Evolutionary conservation across 2,329 filamentous ascomycete species (phyloP).

Genomic region (Colletotrichum gigasporum): DNA sequence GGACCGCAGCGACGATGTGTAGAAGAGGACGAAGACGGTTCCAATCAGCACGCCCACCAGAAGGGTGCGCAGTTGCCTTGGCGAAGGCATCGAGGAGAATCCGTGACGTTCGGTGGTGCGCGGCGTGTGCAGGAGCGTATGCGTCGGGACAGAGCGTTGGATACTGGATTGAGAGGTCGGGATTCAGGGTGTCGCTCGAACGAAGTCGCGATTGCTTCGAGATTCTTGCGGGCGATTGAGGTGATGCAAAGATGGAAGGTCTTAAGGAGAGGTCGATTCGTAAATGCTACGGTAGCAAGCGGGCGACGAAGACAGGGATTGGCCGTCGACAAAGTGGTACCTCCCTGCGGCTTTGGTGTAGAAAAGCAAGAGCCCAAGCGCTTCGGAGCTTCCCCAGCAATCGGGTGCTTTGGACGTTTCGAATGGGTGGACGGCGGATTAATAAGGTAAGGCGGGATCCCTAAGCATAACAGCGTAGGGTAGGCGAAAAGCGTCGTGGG

Average conservation of each 20-base stretch:
- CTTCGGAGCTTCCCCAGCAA: slow-evolving; percentile 27
- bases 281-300: slow-evolving; percentile 13
- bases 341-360: slow-evolving; percentile 4
- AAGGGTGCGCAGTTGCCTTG: slow-evolving; percentile 75
- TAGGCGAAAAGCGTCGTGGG: neutral
- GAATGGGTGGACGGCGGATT: slow-evolving; percentile 5
- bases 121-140: neutral
- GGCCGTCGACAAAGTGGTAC: neutral
- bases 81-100: slow-evolving; percentile 67
- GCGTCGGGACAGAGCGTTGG: neutral
- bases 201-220: neutral
- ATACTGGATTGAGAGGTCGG: neutral
- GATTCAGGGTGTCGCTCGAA: neutral
- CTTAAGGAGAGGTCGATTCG: neutral
- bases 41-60: slow-evolving; percentile 71
- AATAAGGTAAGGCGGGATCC: neutral
- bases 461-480: too few species aligned
- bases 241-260: neutral
- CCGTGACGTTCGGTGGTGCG: neutral
- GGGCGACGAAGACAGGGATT: slow-evolving; percentile 2
- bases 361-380: slow-evolving; percentile 18
- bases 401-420: slow-evolving; percentile 19
- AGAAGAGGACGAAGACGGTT: slow-evolving; percentile 77
- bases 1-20: slow-evolving; percentile 69
- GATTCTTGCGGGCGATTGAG: neutral